A percentile compares a stretch with the other conserved stretches of the same genome.
Evolutionary conservation across 306 rosid species (phyloP).

Genomic region (Quercus alba): DNA sequence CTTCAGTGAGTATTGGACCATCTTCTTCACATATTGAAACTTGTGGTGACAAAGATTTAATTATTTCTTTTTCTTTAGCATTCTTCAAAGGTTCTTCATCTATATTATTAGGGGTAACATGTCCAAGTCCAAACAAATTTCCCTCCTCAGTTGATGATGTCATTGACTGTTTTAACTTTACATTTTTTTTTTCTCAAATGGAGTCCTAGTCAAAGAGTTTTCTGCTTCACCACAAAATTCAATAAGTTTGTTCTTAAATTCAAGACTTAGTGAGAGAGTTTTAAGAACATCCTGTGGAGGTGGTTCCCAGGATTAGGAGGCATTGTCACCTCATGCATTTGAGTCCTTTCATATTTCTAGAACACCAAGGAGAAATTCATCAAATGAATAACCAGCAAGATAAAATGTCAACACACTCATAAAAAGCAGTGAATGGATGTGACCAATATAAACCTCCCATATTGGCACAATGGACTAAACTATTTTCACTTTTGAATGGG

Average conservation of each 20-base stretch:
- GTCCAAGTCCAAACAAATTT: slow-evolving; percentile 21
- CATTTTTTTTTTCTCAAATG: slow-evolving; percentile 18
- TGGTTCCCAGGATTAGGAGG: slow-evolving; percentile 68
- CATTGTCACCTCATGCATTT: slow-evolving; percentile 42
- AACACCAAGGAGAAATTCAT: slow-evolving; percentile 23
- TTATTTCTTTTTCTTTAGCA: slow-evolving; percentile 46
- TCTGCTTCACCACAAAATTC: slow-evolving; percentile 48
- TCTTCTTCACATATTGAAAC: slow-evolving; percentile 33
- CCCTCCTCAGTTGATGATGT: slow-evolving; percentile 25
- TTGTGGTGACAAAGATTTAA: slow-evolving; percentile 50
- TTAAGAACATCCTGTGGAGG: slow-evolving; percentile 64
- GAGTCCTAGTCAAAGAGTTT: slow-evolving; percentile 13
- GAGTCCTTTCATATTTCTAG: slow-evolving; percentile 67
- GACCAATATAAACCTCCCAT: slow-evolving; percentile 19
- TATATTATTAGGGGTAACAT: slow-evolving; percentile 14
- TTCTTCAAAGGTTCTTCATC: slow-evolving; percentile 20
- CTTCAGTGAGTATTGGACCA: slow-evolving; percentile 9
- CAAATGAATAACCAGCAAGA: slow-evolving; percentile 4
- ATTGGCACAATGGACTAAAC: too few species aligned
- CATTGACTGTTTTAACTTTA: slow-evolving; percentile 30
- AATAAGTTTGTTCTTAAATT: slow-evolving; percentile 40
- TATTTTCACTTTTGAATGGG: slow-evolving; percentile 69
- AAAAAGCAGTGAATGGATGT: slow-evolving; percentile 12
- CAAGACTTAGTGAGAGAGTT: slow-evolving; percentile 53
- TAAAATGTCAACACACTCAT: slow-evolving; percentile 9